Evolutionary conservation across 164 flowering plant species (phyloP).

Genomic region (Magnolia kwangsiensis): DNA sequence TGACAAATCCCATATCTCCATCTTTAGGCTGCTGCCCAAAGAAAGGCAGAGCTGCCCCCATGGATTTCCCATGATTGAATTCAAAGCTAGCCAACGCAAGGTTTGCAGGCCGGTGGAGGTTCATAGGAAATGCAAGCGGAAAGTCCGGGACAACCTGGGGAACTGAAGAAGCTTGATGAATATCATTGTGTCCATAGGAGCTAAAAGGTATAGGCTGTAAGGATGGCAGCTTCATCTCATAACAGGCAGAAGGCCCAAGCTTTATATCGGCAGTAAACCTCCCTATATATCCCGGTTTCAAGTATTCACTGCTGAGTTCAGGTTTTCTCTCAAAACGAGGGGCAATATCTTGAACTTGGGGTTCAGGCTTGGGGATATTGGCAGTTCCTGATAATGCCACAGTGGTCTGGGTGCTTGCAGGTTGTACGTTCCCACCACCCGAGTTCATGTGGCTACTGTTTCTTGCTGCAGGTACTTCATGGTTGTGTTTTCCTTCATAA

Average conservation of each 20-base stretch:
- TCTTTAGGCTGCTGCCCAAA: conserved; percentile 41
- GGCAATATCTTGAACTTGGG: conserved; percentile 39
- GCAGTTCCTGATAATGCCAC: conserved; percentile 31
- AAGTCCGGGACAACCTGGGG: conserved; percentile 33
- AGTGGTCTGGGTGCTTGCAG: conserved; percentile 25
- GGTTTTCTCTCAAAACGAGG: conserved; percentile 47
- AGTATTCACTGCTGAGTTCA: conserved; percentile 27
- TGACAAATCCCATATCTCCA: conserved; percentile 28
- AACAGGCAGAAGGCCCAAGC: conserved; percentile 38
- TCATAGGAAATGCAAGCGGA: conserved; percentile 37
- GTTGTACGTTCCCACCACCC: conserved; percentile 19
- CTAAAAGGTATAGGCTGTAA: conserved; percentile 37
- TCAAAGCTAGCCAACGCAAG: conserved; percentile 27
- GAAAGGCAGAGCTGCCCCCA: conserved; percentile 28
- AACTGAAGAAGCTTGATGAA: conserved; percentile 21
- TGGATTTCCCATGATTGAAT: conserved; percentile 23
- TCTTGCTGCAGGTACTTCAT: conserved; percentile 82
- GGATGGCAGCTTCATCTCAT: conserved; percentile 52
- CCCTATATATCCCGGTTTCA: conserved; percentile 34
- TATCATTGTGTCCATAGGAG: conserved; percentile 31
- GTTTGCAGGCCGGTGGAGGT: conserved; percentile 29
- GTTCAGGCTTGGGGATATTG: conserved; percentile 42
- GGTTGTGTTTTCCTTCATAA: conserved; percentile 89
- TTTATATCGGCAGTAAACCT: conserved; percentile 39
- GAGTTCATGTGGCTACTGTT: conserved; percentile 48